Percentiles rank a stretch among this genome's conserved stretches.
Evolutionary conservation across 495 filamentous ascomycete genomes (phyloP).

Genomic region (Hyaloscypha hepaticicola): DNA sequence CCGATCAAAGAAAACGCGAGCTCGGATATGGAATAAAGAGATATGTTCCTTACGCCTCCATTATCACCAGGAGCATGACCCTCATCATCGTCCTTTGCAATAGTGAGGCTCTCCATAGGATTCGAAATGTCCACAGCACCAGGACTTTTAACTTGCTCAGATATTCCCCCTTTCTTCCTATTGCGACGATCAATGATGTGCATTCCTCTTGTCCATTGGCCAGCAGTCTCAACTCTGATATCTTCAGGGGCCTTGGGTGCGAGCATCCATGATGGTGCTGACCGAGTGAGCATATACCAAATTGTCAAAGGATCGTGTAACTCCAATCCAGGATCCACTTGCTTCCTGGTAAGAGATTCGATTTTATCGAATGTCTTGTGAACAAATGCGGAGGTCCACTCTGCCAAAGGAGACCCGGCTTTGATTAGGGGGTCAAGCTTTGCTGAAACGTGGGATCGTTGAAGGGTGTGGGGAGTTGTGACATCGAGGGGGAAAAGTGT

Average conservation of each 20-base stretch:
- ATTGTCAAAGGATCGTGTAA: constrained; percentile 88
- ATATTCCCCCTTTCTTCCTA: constrained; percentile 55
- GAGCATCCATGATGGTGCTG: constrained; percentile 49
- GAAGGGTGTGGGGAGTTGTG: constrained; percentile 72
- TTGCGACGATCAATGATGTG: constrained; percentile 77
- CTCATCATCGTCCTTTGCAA: constrained; percentile 36
- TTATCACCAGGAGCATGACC: constrained; percentile 60
- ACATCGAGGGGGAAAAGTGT: constrained; percentile 88
- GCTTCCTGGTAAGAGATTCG: constrained; percentile 55
- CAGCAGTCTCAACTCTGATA: constrained; percentile 80
- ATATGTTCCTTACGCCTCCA: too few species aligned
- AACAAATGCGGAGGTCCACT: constrained; percentile 81
- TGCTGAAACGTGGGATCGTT: constrained; percentile 55
- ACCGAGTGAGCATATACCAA: constrained; percentile 74
- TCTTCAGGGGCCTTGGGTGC: constrained; percentile 54
- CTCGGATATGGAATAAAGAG: too few species aligned
- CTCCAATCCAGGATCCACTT: constrained; percentile 57
- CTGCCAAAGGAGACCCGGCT: constrained; percentile 71
- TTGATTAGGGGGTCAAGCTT: constrained; percentile 48
- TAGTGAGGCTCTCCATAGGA: constrained; percentile 27
- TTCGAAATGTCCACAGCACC: constrained; percentile 32
- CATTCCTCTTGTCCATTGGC: constrained; percentile 94
- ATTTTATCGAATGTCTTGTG: constrained; percentile 73
- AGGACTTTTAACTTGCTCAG: constrained; percentile 33
- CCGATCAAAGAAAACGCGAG: too few species aligned